Evolutionary conservation across 306 rosid species (phyloP).

Genomic region (Cucurbita ficifolia): DNA sequence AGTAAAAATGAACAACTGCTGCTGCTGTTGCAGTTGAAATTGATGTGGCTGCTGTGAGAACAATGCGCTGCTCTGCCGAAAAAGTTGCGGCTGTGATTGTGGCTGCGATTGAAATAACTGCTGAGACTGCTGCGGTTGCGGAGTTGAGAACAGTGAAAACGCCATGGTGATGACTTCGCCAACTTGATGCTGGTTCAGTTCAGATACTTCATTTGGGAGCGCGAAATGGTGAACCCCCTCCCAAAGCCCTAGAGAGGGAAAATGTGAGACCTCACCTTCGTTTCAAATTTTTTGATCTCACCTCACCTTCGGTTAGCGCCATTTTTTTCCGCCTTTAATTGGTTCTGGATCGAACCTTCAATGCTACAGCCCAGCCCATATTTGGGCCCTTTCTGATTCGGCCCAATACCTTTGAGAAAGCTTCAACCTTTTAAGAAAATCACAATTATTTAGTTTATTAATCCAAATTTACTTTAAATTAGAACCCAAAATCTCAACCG

Average conservation of each 20-base stretch:
- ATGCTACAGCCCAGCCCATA: background rate
- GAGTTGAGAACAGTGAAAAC: conserved; percentile 56
- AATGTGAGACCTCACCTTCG: background rate
- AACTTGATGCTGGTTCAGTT: background rate
- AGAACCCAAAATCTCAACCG: too few species aligned
- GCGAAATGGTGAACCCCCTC: conserved; percentile 12
- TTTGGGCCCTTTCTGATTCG: background rate
- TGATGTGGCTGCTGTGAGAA: conserved; percentile 23
- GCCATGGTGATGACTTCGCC: conserved; percentile 33
- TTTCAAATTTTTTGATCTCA: background rate
- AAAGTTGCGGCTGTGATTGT: conserved; percentile 17
- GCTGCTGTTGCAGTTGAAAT: conserved; percentile 14
- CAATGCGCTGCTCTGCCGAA: conserved; percentile 31
- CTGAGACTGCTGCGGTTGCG: conserved; percentile 39
- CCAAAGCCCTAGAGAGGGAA: conserved; percentile 66
- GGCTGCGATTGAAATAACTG: conserved; percentile 32
- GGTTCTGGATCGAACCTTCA: background rate
- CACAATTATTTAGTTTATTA: too few species aligned
- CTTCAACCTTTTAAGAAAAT: background rate
- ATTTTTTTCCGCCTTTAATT: background rate
- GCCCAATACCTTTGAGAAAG: background rate
- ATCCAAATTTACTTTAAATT: too few species aligned
- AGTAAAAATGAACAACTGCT: conserved; percentile 50
- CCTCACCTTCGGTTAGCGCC: background rate
- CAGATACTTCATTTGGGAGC: background rate